These are phyloP conservation scores for Tricholoma bakamatsutake DNA, from an alignment of 768 basidiomycete genomes.

Conservation along the genomic window DNA sequence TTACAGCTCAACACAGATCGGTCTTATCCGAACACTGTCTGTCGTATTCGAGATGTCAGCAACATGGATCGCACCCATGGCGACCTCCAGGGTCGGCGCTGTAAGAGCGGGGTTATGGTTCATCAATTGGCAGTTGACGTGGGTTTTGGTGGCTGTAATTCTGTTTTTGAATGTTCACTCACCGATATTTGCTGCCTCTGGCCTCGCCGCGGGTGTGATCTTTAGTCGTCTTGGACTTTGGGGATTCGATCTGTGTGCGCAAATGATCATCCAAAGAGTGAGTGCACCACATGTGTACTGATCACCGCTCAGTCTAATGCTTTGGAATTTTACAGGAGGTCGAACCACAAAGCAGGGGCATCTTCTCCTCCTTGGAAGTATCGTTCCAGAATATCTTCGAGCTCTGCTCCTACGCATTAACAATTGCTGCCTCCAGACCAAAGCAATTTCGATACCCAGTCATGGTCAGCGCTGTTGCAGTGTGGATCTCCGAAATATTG, in stretches of 20 bases:
- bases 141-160: constrained; percentile 13
- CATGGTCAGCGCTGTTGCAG: constrained; percentile 13
- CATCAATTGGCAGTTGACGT: constrained; percentile 22
- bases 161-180: constrained; percentile 11
- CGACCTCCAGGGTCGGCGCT: constrained; percentile 18
- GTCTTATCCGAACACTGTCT: constrained; percentile 15
- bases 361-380: constrained; percentile 22
- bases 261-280: constrained; percentile 23
- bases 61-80: constrained; percentile 22
- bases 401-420: constrained; percentile 19
- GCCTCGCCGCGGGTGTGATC: constrained; percentile 18
- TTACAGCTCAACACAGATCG: constrained; percentile 18
- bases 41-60: constrained; percentile 22
- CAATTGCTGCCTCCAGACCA: constrained; percentile 19
- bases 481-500: constrained; percentile 11
- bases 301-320: too few species aligned
- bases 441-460: constrained; percentile 23
- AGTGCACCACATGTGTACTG: not conserved
- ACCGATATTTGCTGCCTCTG: constrained; percentile 10
- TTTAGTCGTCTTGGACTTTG: constrained; percentile 24
- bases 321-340: constrained; percentile 12
- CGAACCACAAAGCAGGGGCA: constrained; percentile 13
- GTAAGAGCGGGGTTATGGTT: constrained; percentile 25
- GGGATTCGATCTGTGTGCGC: constrained; percentile 25
- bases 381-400: constrained; percentile 23